Evolutionary conservation across 1,139 yeast genomes (phyloP).

Genomic region (Suzukiozyma palmioleophila): DNA sequence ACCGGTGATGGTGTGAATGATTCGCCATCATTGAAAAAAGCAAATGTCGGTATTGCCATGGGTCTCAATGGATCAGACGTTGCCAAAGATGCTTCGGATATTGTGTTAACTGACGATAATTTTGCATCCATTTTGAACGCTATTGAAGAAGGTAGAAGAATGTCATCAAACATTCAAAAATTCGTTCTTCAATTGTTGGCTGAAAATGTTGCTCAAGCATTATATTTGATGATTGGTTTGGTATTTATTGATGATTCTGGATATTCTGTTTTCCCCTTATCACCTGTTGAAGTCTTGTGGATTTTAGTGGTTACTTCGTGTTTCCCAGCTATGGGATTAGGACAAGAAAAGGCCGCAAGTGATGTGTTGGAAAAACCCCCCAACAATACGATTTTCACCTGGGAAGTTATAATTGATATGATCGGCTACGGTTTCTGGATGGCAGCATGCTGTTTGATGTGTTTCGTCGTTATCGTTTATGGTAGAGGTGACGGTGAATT

Average conservation of each 20-base stretch:
- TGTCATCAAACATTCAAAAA: conserved; percentile 45
- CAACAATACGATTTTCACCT: conserved; percentile 26
- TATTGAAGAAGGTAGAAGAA: conserved; percentile 56
- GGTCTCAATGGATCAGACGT: conserved; percentile 80
- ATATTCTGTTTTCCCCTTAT: conserved; percentile 31
- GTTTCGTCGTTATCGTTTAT: conserved; percentile 27
- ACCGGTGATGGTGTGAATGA: conserved; percentile 89
- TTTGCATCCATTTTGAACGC: conserved; percentile 76
- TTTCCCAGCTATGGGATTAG: conserved; percentile 40
- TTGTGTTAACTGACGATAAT: conserved; percentile 70
- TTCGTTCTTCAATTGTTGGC: conserved; percentile 46
- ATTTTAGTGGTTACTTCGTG: conserved; percentile 34
- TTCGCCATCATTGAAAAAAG: conserved; percentile 74
- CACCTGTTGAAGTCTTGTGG: conserved; percentile 37
- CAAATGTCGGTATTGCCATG: conserved; percentile 89
- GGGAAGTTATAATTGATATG: conserved; percentile 31
- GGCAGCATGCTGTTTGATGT: conserved; percentile 30
- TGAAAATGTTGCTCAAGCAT: conserved; percentile 48
- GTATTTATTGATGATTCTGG: conserved; percentile 29
- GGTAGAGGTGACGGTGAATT: conserved; percentile 29
- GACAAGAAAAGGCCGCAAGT: conserved; percentile 30
- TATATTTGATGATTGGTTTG: conserved; percentile 34
- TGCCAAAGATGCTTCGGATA: conserved; percentile 77
- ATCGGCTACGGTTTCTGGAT: conserved; percentile 32
- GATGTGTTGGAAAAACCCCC: conserved; percentile 29